Conservation (phyloP, 148 eudicot species). For the Chenopodium suecicum region DNA sequence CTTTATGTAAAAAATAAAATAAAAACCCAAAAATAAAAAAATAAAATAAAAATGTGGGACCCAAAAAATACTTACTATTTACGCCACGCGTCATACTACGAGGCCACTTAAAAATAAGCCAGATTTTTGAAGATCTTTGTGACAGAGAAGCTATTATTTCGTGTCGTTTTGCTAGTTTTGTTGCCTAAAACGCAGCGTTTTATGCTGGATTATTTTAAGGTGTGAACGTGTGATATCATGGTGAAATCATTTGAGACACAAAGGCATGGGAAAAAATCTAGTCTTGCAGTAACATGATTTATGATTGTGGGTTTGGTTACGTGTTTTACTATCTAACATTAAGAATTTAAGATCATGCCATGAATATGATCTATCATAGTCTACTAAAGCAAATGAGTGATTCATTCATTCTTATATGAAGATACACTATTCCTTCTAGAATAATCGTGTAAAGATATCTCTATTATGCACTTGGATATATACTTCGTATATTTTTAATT, state of each 20-base stretch:
- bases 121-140: conserved; percentile 15
- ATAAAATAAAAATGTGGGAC: neutral
- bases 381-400: neutral
- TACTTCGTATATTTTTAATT: no score
- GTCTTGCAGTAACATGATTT: neutral
- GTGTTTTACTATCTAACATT: neutral
- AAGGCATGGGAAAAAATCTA: conserved; percentile 7
- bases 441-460: no score
- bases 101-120: neutral
- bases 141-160: neutral
- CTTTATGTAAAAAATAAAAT: no score
- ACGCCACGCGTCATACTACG: conserved; percentile 14
- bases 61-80: neutral
- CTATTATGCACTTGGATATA: no score
- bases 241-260: conserved; percentile 1
- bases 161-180: neutral
- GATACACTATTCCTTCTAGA: no score
- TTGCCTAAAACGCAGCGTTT: neutral
- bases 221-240: neutral
- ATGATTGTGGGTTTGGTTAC: conserved; percentile 7
- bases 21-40: no score
- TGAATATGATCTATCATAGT: neutral
- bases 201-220: neutral
- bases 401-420: neutral
- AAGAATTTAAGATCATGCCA: neutral